phyloP scores from a whole-genome alignment of 345 rosid species.

The Aegle marmelos region DNA sequence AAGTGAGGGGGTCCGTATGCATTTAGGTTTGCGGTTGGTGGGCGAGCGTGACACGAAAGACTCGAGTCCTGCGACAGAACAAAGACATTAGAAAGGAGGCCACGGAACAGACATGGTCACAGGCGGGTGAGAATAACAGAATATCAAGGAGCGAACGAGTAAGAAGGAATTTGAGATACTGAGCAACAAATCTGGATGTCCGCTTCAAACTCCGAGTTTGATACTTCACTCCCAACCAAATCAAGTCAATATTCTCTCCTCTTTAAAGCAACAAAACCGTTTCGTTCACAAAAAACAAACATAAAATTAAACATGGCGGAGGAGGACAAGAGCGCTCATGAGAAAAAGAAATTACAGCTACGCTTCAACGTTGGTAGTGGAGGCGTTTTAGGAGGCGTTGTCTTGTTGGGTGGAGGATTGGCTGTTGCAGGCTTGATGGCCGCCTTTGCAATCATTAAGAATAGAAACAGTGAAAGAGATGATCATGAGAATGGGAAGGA shows the following conservation, averaged over 20 bases:
- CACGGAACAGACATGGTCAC: not conserved
- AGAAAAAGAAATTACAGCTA: constrained; percentile 7
- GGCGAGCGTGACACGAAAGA: not conserved
- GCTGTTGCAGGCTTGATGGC: constrained; percentile 40
- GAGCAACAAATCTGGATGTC: constrained; percentile 18
- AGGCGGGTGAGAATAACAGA: not conserved
- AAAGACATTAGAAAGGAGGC: not conserved
- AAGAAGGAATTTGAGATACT: constrained; percentile 15
- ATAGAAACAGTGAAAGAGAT: not conserved
- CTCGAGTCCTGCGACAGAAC: not conserved
- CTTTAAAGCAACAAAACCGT: constrained; percentile 15
- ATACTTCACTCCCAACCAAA: constrained; percentile 15
- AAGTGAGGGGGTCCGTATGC: not conserved
- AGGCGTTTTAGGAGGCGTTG: constrained; percentile 27
- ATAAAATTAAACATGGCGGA: not conserved
- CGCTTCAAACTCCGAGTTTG: constrained; percentile 35
- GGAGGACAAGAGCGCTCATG: constrained; percentile 5
- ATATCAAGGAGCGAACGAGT: constrained; percentile 6
- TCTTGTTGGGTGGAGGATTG: constrained; percentile 48
- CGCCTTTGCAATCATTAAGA: constrained; percentile 27
- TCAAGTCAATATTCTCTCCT: not conserved
- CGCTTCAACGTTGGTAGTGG: constrained; percentile 7
- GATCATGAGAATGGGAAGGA: not conserved
- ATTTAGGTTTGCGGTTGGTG: not conserved
- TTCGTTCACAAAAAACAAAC: not conserved